Conservation (phyloP, 108 stramenopile species). For the Nitzschia inconspicua region DNA sequence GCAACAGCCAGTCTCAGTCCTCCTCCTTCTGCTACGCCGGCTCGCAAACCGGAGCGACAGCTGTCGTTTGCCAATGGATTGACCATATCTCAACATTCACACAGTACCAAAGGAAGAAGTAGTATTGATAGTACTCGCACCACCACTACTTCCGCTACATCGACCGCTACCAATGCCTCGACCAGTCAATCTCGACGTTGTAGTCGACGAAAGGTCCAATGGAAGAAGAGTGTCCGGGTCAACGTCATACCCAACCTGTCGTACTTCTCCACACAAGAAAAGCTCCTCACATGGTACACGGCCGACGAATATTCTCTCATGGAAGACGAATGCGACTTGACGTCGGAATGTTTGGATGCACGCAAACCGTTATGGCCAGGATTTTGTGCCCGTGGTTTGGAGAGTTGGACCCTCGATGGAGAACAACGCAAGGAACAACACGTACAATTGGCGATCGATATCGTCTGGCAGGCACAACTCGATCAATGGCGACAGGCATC, state of each 20-base stretch:
- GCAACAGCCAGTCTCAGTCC: no score
- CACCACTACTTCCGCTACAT: no score
- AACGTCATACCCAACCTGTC: conserved; percentile 19
- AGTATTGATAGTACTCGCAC: no score
- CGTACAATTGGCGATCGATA: conserved; percentile 26
- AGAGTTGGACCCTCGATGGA: conserved; percentile 31
- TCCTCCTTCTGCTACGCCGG: no score
- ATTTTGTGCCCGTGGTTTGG: conserved; percentile 24
- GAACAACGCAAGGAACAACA: conserved; percentile 25
- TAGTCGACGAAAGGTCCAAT: no score
- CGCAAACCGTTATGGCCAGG: conserved; percentile 4
- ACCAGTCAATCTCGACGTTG: no score
- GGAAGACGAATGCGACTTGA: conserved; percentile 37
- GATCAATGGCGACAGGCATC: conserved; percentile 13
- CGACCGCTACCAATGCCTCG: no score
- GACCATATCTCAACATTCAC: no score
- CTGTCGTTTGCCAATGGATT: no score
- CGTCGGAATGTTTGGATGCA: conserved; percentile 13
- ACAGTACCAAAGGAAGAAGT: no score
- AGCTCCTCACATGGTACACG: conserved; percentile 10
- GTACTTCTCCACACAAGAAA: conserved; percentile 18
- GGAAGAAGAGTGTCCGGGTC: conserved; percentile 25
- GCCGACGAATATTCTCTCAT: conserved; percentile 27
- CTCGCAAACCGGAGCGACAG: no score
- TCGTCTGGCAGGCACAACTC: conserved; percentile 35